Conservation (phyloP, 2,329 filamentous ascomycete genomes). For the Paraphoma chrysanthemicola region DNA sequence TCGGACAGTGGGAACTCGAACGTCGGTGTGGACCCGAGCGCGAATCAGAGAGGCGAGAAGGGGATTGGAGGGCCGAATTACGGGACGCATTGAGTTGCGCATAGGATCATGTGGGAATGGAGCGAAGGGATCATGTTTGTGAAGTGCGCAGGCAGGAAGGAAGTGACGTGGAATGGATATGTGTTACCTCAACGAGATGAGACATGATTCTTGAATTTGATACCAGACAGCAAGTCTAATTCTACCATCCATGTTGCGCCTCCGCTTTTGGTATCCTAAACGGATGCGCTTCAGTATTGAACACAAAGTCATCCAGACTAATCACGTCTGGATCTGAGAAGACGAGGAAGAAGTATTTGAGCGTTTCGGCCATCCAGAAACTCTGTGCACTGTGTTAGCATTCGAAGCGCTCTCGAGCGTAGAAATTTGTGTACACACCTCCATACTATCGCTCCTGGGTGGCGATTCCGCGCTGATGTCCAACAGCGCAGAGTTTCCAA, state of each 20-base stretch:
- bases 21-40: constrained; percentile 23
- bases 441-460: constrained; percentile 53
- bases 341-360: constrained; percentile 59
- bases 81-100: constrained; percentile 10
- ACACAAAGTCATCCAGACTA: constrained; percentile 55
- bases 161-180: neutral
- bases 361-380: constrained; percentile 59
- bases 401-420: neutral
- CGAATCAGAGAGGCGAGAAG: constrained; percentile 22
- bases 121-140: too few species aligned
- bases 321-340: constrained; percentile 53
- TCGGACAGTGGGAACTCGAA: constrained; percentile 24
- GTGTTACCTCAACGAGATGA: neutral
- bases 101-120: too few species aligned
- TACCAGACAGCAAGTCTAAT: neutral
- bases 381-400: constrained; percentile 36
- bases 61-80: constrained; percentile 25
- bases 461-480: constrained; percentile 52
- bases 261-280: constrained; percentile 42
- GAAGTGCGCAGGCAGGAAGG: too few species aligned
- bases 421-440: constrained; percentile 34
- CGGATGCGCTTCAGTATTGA: constrained; percentile 59
- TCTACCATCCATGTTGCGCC: constrained; percentile 4
- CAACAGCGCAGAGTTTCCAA: constrained; percentile 55
- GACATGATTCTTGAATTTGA: too few species aligned